phyloP scores from a whole-genome alignment of 345 rosid species.

The Lenwebbia sp. region DNA sequence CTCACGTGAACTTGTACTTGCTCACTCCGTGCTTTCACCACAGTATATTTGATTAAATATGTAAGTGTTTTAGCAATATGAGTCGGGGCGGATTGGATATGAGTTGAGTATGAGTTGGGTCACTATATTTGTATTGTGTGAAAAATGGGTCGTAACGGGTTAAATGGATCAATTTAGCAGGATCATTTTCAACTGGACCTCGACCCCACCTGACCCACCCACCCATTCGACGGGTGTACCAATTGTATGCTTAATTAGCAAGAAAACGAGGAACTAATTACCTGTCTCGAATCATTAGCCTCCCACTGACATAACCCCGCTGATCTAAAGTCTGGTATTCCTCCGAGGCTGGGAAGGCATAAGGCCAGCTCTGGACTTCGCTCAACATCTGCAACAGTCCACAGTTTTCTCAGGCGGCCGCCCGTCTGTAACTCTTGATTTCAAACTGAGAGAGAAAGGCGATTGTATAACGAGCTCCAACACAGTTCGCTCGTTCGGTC shows the following conservation, averaged over 20 bases:
- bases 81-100: too few species aligned
- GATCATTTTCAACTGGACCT: too few species aligned
- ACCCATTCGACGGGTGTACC: too few species aligned
- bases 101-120: too few species aligned
- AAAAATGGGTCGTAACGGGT: too few species aligned
- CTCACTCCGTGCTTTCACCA: too few species aligned
- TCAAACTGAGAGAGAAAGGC: background rate
- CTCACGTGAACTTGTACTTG: too few species aligned
- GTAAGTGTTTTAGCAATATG: too few species aligned
- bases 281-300: conserved; percentile 56
- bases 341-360: conserved; percentile 54
- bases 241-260: background rate
- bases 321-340: conserved; percentile 40
- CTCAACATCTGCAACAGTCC: conserved; percentile 29
- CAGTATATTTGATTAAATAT: too few species aligned
- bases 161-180: too few species aligned
- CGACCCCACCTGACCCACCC: too few species aligned
- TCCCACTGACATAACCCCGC: conserved; percentile 55
- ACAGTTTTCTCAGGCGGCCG: background rate
- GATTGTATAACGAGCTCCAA: background rate
- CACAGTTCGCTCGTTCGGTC: background rate
- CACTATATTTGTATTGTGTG: too few species aligned
- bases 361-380: conserved; percentile 81
- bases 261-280: conserved; percentile 1
- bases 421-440: background rate